These are phyloP conservation scores for Kazachstania sp. DNA, from an alignment of 1,139 yeast species.

Conservation along the genomic window DNA sequence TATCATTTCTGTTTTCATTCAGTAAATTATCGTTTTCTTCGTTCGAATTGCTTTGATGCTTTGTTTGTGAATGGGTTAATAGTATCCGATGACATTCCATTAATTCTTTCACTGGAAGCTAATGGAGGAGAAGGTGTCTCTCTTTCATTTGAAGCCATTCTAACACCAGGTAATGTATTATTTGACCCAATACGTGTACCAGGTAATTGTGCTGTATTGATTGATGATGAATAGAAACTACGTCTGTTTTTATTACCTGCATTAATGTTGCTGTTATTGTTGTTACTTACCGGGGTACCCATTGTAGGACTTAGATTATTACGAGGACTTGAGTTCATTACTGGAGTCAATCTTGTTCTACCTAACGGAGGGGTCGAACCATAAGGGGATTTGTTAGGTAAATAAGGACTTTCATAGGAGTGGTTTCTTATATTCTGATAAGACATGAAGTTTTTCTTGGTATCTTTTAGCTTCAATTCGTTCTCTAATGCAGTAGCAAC, in stretches of 20 bases:
- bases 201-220: not conserved
- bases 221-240: not conserved
- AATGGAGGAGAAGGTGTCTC: not conserved
- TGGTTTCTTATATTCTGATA: not conserved
- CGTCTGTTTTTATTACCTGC: not conserved
- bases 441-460: not conserved
- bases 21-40: not conserved
- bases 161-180: conserved; percentile 5
- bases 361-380: not conserved
- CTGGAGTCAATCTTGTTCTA: not conserved
- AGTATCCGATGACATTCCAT: not conserved
- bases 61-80: not conserved
- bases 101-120: not conserved
- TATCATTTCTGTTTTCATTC: not conserved
- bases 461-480: not conserved
- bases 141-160: not conserved
- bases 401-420: not conserved
- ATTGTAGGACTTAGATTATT: not conserved
- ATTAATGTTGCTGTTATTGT: not conserved
- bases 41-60: not conserved
- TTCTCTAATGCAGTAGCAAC: not conserved
- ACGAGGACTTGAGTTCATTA: not conserved
- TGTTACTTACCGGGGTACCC: not conserved
- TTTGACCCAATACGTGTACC: conserved; percentile 1
- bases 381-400: not conserved